These are phyloP conservation scores for Tremellales sp. DNA, from an alignment of 1,284 basidiomycete species.

Conservation along the genomic window DNA sequence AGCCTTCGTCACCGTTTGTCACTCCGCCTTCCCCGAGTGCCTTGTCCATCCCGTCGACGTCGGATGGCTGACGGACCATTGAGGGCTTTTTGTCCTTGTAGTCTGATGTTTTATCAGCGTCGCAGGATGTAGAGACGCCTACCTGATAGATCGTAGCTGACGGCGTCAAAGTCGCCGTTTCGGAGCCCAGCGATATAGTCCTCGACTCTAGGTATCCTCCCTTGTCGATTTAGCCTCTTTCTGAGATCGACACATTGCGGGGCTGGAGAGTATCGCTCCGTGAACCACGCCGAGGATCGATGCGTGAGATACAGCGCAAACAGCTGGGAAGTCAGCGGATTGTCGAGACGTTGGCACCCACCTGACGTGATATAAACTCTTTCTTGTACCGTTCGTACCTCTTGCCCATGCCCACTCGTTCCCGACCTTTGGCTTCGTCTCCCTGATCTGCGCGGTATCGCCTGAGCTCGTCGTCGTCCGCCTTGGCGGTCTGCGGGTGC, in stretches of 20 bases:
- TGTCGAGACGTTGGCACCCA: constrained; percentile 49
- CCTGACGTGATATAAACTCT: constrained; percentile 77
- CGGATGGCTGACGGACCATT: too few relatives aligned
- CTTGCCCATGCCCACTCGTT: constrained; percentile 55
- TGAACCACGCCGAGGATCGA: constrained; percentile 86
- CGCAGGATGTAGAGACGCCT: constrained; percentile 8
- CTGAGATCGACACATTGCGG: constrained; percentile 66
- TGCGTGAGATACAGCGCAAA: constrained; percentile 89
- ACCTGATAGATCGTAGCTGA: constrained; percentile 44
- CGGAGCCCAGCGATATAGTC: constrained; percentile 73
- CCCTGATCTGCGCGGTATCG: constrained; percentile 26
- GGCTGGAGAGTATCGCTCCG: constrained; percentile 81
- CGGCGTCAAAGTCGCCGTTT: constrained; percentile 74
- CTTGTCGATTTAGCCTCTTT: constrained; percentile 69
- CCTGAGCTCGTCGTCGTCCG: constrained; percentile 37
- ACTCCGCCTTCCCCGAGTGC: constrained; percentile 54
- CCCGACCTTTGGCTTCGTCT: constrained; percentile 55
- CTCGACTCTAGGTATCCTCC: constrained; percentile 68
- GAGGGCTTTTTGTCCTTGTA: too few relatives aligned
- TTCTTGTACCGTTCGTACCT: constrained; percentile 90
- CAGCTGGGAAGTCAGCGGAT: constrained; percentile 45
- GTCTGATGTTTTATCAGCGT: too few relatives aligned
- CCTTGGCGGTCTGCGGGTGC: constrained; percentile 65
- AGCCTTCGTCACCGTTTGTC: constrained; percentile 59
- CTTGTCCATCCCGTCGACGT: too few relatives aligned